These are phyloP conservation scores for Aphanomyces stellatus DNA, from an alignment of 352 stramenopile genomes.

Conservation along the genomic window DNA sequence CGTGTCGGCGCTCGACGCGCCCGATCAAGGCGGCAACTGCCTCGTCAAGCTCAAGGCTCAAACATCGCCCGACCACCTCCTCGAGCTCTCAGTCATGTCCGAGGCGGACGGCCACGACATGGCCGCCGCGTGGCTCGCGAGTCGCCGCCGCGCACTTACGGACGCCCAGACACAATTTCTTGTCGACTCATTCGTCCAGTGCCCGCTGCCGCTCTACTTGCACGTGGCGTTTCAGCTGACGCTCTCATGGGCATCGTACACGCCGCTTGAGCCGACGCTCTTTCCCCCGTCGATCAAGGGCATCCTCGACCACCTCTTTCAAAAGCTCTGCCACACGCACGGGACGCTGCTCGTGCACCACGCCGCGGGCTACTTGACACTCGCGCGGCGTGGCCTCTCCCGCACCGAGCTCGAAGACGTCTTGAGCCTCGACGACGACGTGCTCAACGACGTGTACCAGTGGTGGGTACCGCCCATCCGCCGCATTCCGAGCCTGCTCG, in stretches of 20 bases:
- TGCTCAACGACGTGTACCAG: conserved; percentile 1
- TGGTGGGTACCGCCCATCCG: conserved; percentile 3
- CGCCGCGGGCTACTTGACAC: background rate
- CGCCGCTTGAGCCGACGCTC: background rate
- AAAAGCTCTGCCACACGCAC: background rate
- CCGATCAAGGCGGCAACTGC: background rate
- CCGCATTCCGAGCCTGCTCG: background rate
- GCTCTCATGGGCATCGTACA: background rate
- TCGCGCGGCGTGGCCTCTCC: background rate
- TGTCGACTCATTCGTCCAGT: background rate
- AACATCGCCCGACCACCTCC: background rate
- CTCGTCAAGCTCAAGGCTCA: background rate
- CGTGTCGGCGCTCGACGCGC: background rate
- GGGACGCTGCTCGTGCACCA: background rate
- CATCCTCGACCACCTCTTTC: background rate
- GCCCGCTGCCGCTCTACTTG: background rate
- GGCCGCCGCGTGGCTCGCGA: background rate
- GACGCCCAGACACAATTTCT: background rate
- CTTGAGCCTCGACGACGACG: background rate
- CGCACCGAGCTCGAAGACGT: conserved; percentile 3
- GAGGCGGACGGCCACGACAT: background rate
- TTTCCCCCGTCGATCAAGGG: background rate
- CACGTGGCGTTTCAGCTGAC: conserved; percentile 1
- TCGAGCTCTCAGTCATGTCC: background rate
- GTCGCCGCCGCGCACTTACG: background rate